Percentiles rank a stretch among this genome's conserved stretches.
Evolutionary conservation across 495 filamentous ascomycete genomes (phyloP).

Genomic region (Podospora anserina): DNA sequence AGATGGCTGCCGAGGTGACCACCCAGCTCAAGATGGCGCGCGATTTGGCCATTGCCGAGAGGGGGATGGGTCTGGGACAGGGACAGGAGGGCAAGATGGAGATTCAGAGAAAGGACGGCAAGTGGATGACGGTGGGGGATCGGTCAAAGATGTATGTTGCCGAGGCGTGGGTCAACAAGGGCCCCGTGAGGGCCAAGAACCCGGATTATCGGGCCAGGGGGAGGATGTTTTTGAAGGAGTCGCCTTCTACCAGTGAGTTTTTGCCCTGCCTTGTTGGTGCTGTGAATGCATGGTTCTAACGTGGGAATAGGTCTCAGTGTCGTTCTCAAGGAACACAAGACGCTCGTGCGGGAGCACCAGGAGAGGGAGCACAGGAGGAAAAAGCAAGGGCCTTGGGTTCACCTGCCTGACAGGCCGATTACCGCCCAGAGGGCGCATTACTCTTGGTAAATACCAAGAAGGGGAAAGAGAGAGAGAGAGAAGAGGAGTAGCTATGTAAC

Average conservation of each 20-base stretch:
- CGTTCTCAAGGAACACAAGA: conserved; percentile 88
- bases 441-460: conserved; percentile 63
- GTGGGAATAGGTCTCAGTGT: conserved; percentile 61
- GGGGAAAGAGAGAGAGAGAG: neutral
- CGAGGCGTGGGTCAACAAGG: conserved; percentile 86
- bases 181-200: conserved; percentile 49
- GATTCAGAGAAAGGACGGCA: conserved; percentile 55
- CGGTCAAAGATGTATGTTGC: conserved; percentile 77
- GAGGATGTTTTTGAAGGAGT: conserved; percentile 54
- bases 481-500: neutral
- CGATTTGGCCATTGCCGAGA: conserved; percentile 69
- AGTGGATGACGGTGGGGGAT: conserved; percentile 62
- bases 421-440: conserved; percentile 82
- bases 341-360: conserved; percentile 71
- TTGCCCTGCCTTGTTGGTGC: neutral
- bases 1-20: conserved; percentile 74
- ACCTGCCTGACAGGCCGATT: conserved; percentile 74
- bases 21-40: conserved; percentile 73
- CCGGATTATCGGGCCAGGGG: conserved; percentile 69
- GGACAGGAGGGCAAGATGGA: conserved; percentile 27
- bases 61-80: conserved; percentile 79
- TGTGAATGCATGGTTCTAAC: no score
- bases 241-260: conserved; percentile 69
- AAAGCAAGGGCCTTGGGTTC: conserved; percentile 74
- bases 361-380: conserved; percentile 70